These are phyloP conservation scores for Trichoderma aggressivum DNA, from an alignment of 2,329 filamentous ascomycete species.

Conservation along the genomic window DNA sequence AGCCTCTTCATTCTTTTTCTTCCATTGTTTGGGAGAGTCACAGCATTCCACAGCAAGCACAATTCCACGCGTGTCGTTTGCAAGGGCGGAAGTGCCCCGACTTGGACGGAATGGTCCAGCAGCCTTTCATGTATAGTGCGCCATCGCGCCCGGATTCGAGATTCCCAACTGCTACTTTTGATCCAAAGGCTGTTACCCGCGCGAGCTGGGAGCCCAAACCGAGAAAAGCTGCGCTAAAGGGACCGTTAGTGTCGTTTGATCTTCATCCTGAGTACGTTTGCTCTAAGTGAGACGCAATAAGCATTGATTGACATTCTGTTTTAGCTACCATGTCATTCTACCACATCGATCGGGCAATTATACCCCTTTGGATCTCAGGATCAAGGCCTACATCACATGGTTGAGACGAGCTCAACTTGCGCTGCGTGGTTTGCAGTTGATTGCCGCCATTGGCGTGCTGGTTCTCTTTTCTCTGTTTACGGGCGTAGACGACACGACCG, in stretches of 20 bases:
- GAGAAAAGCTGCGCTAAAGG: conserved; percentile 62
- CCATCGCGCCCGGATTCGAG: conserved; percentile 50
- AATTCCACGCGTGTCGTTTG: not conserved
- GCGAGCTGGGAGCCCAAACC: conserved; percentile 68
- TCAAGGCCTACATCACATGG: conserved; percentile 68
- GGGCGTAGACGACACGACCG: conserved; percentile 59
- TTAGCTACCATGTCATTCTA: conserved; percentile 61
- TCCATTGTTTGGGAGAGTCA: not conserved
- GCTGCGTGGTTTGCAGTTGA: conserved; percentile 63
- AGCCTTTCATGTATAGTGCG: conserved; percentile 70
- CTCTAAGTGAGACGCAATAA: not conserved
- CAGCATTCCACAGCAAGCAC: not conserved
- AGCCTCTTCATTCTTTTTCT: not conserved
- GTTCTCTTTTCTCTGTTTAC: conserved; percentile 75
- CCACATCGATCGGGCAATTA: conserved; percentile 59
- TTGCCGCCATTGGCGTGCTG: conserved; percentile 68
- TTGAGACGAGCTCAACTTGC: conserved; percentile 66
- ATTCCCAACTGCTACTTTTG: conserved; percentile 61
- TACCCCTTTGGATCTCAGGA: conserved; percentile 64
- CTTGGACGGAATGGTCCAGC: conserved; percentile 28
- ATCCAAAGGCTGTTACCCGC: conserved; percentile 81
- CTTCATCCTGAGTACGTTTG: conserved; percentile 74
- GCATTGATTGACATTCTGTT: conserved; percentile 15
- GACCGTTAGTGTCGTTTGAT: conserved; percentile 79
- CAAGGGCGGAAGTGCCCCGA: conserved; percentile 5